Base-by-base conservation (phyloP, 2,329 filamentous ascomycete genomes). In the Pestalotiopsis sp. region DNA sequence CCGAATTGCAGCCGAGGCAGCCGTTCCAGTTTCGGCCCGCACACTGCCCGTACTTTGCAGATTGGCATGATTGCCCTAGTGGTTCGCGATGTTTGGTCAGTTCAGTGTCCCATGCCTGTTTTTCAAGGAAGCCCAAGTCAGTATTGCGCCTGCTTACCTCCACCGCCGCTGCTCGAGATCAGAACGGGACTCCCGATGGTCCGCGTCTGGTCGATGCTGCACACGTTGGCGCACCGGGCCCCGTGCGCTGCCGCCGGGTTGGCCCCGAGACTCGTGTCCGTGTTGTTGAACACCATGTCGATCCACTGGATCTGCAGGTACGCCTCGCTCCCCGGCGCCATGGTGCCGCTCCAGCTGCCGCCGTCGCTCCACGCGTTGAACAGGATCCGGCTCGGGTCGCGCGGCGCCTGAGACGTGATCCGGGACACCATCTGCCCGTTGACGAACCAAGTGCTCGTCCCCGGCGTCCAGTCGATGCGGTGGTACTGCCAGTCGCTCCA, bases 291-390 rank as follows among this genome's bases (percentile, higher is more conserved):
- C 12, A 84, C 81, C 57, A 81, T 75, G 70, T 87, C 85, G 66
- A 87, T 83, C 84, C 84, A 87, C 75, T 84, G 82, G 56, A 87
- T 80, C 66, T 87, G 83, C 74, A 87, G 78, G 67, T 82, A 82
- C 0, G 85, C 85, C 39, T 77, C 76, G 7, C 75, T 73, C 20
- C 79, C 80, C 4, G 77, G 73, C 1, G 67, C 75, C 84, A 86
- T 86, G 61, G 82, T 79, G 3, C 84, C 85, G 66, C 80, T 83
- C 85, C 85, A 87, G 49, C 77, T 77, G 4, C 85, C 85, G 36
- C 85, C 85, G 71, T 87, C 83, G 67, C 82, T 83, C 85, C 85
- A 87, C 75, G 83, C 80, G 73, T 87, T 87, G 74, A 87, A 80
- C 56, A 85, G 81, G 49, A 87, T 76, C 56, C 77, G 81, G 41